phyloP scores from a whole-genome alignment of 805 yeast species.

The Nakazawaea siamensis region DNA sequence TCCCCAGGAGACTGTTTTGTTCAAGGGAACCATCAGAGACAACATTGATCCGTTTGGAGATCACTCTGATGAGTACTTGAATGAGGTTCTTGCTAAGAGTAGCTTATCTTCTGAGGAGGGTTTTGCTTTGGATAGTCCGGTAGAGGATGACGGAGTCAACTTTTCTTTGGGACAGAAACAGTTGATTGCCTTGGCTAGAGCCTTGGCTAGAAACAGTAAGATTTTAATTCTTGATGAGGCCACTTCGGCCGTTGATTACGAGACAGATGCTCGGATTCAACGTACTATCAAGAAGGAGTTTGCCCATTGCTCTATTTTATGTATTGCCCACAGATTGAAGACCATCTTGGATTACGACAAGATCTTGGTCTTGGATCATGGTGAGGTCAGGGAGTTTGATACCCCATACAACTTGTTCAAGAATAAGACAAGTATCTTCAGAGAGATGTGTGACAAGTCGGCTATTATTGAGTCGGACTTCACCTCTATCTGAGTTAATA shows the following conservation, averaged over 20 bases:
- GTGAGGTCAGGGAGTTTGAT: conserved; percentile 46
- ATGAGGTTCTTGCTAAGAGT: conserved; percentile 52
- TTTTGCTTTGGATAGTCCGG: conserved; percentile 50
- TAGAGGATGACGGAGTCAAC: conserved; percentile 63
- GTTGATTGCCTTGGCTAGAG: conserved; percentile 60
- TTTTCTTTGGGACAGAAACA: conserved; percentile 70
- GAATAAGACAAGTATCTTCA: conserved; percentile 32
- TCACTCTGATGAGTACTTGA: conserved; percentile 38
- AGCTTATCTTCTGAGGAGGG: conserved; percentile 31
- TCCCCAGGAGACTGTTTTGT: conserved; percentile 66
- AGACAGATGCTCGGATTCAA: conserved; percentile 61
- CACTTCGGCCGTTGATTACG: conserved; percentile 67
- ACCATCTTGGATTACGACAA: conserved; percentile 55
- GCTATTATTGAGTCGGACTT: conserved; percentile 33
- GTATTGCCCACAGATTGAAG: conserved; percentile 65
- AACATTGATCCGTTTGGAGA: conserved; percentile 58
- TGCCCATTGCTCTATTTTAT: conserved; percentile 51
- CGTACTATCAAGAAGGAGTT: conserved; percentile 49
- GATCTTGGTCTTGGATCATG: conserved; percentile 51
- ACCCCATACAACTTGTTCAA: conserved; percentile 38
- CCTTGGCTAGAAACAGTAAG: conserved; percentile 53
- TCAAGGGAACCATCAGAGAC: conserved; percentile 47
- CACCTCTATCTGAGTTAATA: neutral
- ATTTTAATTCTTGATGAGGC: conserved; percentile 69
- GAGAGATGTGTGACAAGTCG: conserved; percentile 42